Evolutionary conservation across 768 basidiomycete species (phyloP), one percentile per base, ranked within the genome.

Genomic region (Chalciporus piperatus): DNA sequence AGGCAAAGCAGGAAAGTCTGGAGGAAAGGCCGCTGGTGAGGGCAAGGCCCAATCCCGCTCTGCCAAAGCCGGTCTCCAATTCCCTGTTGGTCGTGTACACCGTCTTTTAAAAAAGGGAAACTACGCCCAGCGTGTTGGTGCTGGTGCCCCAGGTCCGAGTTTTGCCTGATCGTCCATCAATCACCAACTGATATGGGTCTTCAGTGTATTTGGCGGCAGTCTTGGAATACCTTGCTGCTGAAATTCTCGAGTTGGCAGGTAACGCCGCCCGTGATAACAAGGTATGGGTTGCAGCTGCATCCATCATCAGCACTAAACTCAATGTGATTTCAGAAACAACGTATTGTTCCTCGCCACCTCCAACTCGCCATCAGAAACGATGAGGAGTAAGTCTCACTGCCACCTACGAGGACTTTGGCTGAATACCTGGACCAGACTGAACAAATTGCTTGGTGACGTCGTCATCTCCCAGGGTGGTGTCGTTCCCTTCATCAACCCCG

Each of bases 401-500:
- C 23, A 23, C 16, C 8, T 41, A 9, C 30, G 9, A 8, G 9
- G 46, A 37, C 10, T 12, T 16, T 16, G 19, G 3, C 39, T 45
- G 23, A 38, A 52, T 5, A 3, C 28, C 54, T 20, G 17, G 50
- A 48, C 1, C 44, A 84, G 83, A 70, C 66, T 90, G 60, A 86
- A 87, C 75, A 87, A 83, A 60, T 85, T 93, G 57, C 82, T 94
- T 51, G 90, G 89, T 17, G 77, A 83, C 50, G 92, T 93, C 59
- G 85, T 89, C 67, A 93, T 94, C 76, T 91, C 88, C 20, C 90
- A 93, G 69, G 92, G 92, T 71, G 92, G 91, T 78, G 88, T 90
- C 48, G 83, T 87, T 17, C 88, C 89, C 17, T 76, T 74, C 68
- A 82, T 84, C 64, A 76, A 79, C 61, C 75, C 77, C n/a, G 74